A percentile compares a stretch with the other conserved stretches of the same genome.
Evolutionary conservation across 2,329 filamentous ascomycete genomes (phyloP).

Genomic region (Camptophora hylomeconis): DNA sequence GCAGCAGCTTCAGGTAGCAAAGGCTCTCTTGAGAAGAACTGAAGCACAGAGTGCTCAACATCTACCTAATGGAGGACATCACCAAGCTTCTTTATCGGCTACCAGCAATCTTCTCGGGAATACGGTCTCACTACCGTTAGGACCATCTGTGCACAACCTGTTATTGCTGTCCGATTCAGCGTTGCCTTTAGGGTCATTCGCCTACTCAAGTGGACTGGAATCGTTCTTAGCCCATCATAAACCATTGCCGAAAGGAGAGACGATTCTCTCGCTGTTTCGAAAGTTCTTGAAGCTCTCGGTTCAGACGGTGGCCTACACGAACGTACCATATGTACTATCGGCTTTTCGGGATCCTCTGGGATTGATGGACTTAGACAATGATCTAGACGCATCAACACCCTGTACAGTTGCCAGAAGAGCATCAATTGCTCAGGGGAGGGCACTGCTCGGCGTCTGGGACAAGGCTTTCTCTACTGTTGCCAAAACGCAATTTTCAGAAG

Average conservation of each 20-base stretch:
- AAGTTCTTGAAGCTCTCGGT: slow-evolving; percentile 45
- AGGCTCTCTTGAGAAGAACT: slow-evolving; percentile 25
- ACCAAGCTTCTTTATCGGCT: background rate
- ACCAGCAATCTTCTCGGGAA: background rate
- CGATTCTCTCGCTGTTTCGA: slow-evolving; percentile 33
- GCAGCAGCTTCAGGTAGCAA: slow-evolving; percentile 32
- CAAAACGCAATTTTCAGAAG: slow-evolving; percentile 3
- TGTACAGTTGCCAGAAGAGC: slow-evolving; percentile 50
- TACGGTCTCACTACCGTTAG: slow-evolving; percentile 9
- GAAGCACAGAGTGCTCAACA: slow-evolving; percentile 6
- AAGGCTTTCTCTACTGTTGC: slow-evolving; percentile 16
- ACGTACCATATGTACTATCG: slow-evolving; percentile 46
- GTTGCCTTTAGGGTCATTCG: slow-evolving; percentile 51
- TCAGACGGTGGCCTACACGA: slow-evolving; percentile 43
- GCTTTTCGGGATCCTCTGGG: slow-evolving; percentile 38
- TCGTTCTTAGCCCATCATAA: slow-evolving; percentile 49
- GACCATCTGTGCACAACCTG: slow-evolving; percentile 23
- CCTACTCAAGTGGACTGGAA: slow-evolving; percentile 51
- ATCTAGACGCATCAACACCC: slow-evolving; percentile 49
- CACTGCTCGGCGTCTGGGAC: slow-evolving; percentile 48
- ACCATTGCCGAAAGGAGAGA: slow-evolving; percentile 20
- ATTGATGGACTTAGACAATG: slow-evolving; percentile 45
- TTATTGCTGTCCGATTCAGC: slow-evolving; percentile 52
- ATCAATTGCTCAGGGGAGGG: slow-evolving; percentile 47
- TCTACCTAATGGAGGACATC: slow-evolving; percentile 2